Evolutionary conservation across 352 stramenopile species (phyloP).

Genomic region (Halophytophthora polymorphica): DNA sequence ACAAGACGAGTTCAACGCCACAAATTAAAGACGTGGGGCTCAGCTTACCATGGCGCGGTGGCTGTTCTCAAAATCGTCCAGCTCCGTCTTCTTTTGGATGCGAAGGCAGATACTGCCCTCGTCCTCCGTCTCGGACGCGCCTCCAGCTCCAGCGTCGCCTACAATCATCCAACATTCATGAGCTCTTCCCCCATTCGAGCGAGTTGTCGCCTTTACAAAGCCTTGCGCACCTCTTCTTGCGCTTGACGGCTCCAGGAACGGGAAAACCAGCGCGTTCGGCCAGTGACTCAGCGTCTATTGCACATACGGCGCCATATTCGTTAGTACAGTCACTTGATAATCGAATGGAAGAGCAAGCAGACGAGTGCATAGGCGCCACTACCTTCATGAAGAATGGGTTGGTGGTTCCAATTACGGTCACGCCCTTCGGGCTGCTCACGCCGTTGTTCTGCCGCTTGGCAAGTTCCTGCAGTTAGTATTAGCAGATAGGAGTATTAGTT

Average conservation of each 20-base stretch:
- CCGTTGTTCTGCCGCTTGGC: conserved; percentile 52
- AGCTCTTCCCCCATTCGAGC: neutral
- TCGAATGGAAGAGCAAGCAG: too few relatives aligned
- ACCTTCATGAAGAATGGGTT: conserved; percentile 90
- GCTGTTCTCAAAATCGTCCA: conserved; percentile 37
- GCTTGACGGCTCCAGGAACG: conserved; percentile 49
- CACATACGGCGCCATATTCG: neutral
- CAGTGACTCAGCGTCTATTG: conserved; percentile 62
- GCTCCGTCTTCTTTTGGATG: conserved; percentile 54
- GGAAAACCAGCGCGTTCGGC: conserved; percentile 80
- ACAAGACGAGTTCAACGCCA: conserved; percentile 1
- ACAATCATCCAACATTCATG: neutral
- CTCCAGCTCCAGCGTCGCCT: conserved; percentile 9
- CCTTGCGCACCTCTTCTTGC: conserved; percentile 9
- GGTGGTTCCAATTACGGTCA: conserved; percentile 77
- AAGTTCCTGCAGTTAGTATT: conserved; percentile 31
- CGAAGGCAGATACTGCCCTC: conserved; percentile 40
- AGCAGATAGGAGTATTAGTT: conserved; percentile 4
- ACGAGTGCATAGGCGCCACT: neutral
- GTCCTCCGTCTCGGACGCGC: conserved; percentile 22
- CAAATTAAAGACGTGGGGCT: neutral
- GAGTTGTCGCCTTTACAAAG: neutral
- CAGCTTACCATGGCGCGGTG: conserved; percentile 34
- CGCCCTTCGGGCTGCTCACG: conserved; percentile 37
- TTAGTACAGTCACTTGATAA: neutral